Evolutionary conservation across 805 yeast genomes (phyloP).

Genomic region (Lipomyces yamadae): DNA sequence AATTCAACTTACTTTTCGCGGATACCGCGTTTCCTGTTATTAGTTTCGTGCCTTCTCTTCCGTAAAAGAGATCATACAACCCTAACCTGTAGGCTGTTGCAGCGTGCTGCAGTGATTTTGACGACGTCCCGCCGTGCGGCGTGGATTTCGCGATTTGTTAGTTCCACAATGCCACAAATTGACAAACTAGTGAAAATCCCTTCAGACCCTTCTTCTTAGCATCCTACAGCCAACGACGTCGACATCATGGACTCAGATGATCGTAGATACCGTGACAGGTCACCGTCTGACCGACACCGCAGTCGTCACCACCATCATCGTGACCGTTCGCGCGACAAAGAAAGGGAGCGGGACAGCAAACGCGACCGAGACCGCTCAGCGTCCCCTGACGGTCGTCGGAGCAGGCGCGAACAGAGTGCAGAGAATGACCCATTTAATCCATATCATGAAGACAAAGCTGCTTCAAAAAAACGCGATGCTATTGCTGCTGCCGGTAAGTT

Average conservation of each 20-base stretch:
- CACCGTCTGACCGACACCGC: constrained; percentile 9
- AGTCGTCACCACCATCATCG: constrained; percentile 13
- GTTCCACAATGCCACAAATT: neutral
- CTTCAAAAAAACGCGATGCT: constrained; percentile 39
- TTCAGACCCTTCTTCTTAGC: neutral
- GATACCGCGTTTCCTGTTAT: too few relatives aligned
- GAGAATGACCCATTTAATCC: neutral
- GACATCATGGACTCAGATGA: constrained; percentile 7
- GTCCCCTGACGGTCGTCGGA: constrained; percentile 21
- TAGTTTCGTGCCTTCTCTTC: too few relatives aligned
- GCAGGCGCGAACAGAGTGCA: neutral
- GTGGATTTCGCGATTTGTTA: neutral
- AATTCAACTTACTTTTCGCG: too few relatives aligned
- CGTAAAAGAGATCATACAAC: neutral
- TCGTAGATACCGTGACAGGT: constrained; percentile 9
- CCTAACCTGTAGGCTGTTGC: neutral
- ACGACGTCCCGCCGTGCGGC: neutral
- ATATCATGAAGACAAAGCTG: constrained; percentile 17
- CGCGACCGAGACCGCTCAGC: constrained; percentile 32
- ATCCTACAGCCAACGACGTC: neutral
- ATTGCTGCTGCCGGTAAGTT: constrained; percentile 40
- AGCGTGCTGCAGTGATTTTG: neutral
- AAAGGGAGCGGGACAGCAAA: constrained; percentile 30
- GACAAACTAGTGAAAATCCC: neutral
- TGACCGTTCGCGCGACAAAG: constrained; percentile 22